These are phyloP conservation scores for Cladosporium sp. DNA, from an alignment of 2,329 filamentous ascomycete genomes.

Conservation along the genomic window DNA sequence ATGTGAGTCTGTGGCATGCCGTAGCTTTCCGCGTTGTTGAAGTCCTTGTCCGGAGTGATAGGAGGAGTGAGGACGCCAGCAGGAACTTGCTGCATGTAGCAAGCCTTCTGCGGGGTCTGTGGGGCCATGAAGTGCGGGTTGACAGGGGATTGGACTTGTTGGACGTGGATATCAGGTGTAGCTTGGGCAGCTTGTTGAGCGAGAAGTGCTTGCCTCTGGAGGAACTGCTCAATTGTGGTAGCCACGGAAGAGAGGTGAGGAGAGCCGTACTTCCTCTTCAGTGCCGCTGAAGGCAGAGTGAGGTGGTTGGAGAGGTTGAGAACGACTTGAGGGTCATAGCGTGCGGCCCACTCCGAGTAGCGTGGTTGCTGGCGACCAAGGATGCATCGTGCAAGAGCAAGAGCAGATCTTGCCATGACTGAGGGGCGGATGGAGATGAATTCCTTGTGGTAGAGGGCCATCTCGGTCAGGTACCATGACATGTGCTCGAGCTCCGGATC, in stretches of 20 bases:
- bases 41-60: constrained; percentile 68
- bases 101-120: constrained; percentile 74
- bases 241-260: constrained; percentile 63
- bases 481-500: constrained; percentile 91
- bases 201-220: constrained; percentile 53
- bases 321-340: constrained; percentile 64
- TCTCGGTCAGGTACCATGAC: constrained; percentile 90
- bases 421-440: constrained; percentile 92
- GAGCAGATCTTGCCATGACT: constrained; percentile 79
- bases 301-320: constrained; percentile 62
- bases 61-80: constrained; percentile 80
- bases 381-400: constrained; percentile 82
- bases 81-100: constrained; percentile 59
- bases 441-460: constrained; percentile 92
- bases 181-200: constrained; percentile 26
- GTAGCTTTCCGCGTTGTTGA: constrained; percentile 21
- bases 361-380: constrained; percentile 73
- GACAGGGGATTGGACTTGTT: constrained; percentile 16
- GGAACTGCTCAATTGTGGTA: constrained; percentile 61
- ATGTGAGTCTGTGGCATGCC: constrained; percentile 23
- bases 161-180: constrained; percentile 9
- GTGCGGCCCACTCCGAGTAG: constrained; percentile 68
- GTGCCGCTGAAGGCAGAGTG: constrained; percentile 62
- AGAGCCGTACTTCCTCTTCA: constrained; percentile 65
- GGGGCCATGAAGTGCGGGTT: constrained; percentile 55